These are phyloP conservation scores for Crucibulum laeve DNA, from an alignment of 768 basidiomycete species.

Conservation along the genomic window DNA sequence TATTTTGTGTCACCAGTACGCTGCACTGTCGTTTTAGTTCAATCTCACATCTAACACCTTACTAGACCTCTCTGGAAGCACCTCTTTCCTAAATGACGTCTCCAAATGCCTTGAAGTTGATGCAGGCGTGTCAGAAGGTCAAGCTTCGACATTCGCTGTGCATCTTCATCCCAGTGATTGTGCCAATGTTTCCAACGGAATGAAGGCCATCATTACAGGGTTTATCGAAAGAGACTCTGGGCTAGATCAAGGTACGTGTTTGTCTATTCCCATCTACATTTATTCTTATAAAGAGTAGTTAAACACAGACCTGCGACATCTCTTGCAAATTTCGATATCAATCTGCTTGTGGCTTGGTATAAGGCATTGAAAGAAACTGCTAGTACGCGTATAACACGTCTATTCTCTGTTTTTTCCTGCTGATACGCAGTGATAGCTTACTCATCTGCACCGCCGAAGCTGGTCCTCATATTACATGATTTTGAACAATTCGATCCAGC, in stretches of 20 bases:
- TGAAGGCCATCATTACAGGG: slow-evolving; percentile 51
- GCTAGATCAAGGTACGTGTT: slow-evolving; percentile 16
- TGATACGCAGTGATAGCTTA: slow-evolving; percentile 3
- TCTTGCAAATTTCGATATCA: slow-evolving; percentile 60
- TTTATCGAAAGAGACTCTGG: slow-evolving; percentile 38
- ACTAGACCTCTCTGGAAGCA: slow-evolving; percentile 39
- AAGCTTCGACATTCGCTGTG: slow-evolving; percentile 28
- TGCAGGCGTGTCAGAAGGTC: slow-evolving; percentile 4
- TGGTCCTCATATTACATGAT: slow-evolving; percentile 64
- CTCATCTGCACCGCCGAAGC: slow-evolving; percentile 21
- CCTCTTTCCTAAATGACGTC: slow-evolving; percentile 43
- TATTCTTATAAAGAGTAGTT: slow-evolving; percentile 17
- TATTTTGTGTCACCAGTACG: slow-evolving; percentile 41
- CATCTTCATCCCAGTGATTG: slow-evolving; percentile 62
- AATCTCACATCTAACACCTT: background rate
- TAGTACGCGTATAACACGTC: slow-evolving; percentile 21
- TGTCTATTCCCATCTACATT: background rate
- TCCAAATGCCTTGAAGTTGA: slow-evolving; percentile 27
- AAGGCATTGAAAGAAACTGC: slow-evolving; percentile 29
- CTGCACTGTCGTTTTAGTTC: background rate
- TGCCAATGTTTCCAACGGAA: slow-evolving; percentile 41
- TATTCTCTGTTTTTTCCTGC: background rate
- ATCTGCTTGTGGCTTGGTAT: slow-evolving; percentile 58
- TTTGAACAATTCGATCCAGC: slow-evolving; percentile 67
- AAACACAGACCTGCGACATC: slow-evolving; percentile 47